Conservation (phyloP, 202 grass and related monocot species). For the Bolboschoenoplectus hybrid region DNA sequence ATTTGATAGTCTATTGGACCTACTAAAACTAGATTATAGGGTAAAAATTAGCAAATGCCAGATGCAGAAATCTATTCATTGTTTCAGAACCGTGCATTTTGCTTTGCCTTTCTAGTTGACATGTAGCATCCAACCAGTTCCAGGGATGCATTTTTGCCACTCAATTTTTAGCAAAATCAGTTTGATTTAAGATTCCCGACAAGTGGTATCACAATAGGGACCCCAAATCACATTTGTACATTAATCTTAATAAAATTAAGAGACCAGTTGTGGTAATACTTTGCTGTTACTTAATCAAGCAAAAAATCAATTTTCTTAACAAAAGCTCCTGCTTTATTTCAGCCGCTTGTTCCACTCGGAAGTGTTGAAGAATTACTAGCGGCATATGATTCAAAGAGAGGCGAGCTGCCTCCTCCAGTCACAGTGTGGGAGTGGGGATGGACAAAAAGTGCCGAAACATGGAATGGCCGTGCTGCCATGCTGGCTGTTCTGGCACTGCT, state of each 20-base stretch:
- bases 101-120: neutral
- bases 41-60: neutral
- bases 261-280: neutral
- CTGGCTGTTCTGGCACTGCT: conserved; percentile 77
- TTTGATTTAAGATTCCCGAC: neutral
- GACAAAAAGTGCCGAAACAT: conserved; percentile 96
- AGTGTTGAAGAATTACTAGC: conserved; percentile 93
- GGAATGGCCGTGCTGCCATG: conserved; percentile 96
- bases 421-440: conserved; percentile 97
- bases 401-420: conserved; percentile 78
- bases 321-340: conserved; percentile 35
- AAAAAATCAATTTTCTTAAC: neutral
- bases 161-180: neutral
- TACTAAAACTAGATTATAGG: neutral
- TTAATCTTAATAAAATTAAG: neutral
- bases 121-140: neutral
- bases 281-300: neutral
- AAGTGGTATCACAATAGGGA: neutral
- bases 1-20: neutral
- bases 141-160: neutral
- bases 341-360: conserved; percentile 92
- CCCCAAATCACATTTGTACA: neutral
- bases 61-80: neutral
- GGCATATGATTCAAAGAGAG: conserved; percentile 80
- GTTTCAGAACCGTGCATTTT: neutral